A percentile compares a stretch with the other conserved stretches of the same genome.
phyloP scores from a whole-genome alignment of 257 asterid species.

The Nyctanthes arbortristis region DNA sequence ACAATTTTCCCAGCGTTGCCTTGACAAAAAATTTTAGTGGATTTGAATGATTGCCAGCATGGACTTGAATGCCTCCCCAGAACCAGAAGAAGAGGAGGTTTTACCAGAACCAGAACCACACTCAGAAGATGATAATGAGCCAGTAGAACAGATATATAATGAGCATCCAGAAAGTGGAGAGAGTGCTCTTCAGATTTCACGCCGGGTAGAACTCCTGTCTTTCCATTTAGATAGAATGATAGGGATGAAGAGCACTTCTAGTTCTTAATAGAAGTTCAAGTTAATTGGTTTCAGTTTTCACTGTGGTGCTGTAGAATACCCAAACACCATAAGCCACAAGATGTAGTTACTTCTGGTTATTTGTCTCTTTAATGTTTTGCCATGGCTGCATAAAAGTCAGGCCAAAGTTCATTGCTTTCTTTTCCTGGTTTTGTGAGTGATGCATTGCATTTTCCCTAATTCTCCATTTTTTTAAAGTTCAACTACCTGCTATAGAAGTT shows the following conservation, averaged over 20 bases:
- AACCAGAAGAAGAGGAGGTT: slow-evolving; percentile 91
- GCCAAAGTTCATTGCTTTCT: too few species aligned
- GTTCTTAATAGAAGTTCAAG: neutral
- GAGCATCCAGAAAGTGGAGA: slow-evolving; percentile 57
- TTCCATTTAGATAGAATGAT: neutral
- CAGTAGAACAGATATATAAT: slow-evolving; percentile 43
- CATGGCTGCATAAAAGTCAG: too few species aligned
- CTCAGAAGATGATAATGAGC: slow-evolving; percentile 59
- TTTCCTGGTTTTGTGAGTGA: too few species aligned
- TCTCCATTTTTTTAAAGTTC: too few species aligned
- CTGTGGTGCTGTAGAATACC: neutral
- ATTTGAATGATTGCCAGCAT: slow-evolving; percentile 64
- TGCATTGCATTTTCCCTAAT: too few species aligned
- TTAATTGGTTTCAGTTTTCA: neutral
- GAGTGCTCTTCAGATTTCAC: slow-evolving; percentile 53
- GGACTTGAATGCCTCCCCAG: slow-evolving; percentile 97
- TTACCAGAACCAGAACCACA: slow-evolving; percentile 54
- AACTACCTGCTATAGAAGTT: too few species aligned
- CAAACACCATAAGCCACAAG: neutral
- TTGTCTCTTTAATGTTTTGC: too few species aligned
- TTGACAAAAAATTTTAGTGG: slow-evolving; percentile 44
- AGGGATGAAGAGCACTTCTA: neutral
- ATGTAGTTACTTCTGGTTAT: neutral
- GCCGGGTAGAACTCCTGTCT: slow-evolving; percentile 56
- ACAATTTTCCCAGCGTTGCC: neutral